phyloP scores from a whole-genome alignment of 1,139 yeast species.

The Taphrina flavorubra region DNA sequence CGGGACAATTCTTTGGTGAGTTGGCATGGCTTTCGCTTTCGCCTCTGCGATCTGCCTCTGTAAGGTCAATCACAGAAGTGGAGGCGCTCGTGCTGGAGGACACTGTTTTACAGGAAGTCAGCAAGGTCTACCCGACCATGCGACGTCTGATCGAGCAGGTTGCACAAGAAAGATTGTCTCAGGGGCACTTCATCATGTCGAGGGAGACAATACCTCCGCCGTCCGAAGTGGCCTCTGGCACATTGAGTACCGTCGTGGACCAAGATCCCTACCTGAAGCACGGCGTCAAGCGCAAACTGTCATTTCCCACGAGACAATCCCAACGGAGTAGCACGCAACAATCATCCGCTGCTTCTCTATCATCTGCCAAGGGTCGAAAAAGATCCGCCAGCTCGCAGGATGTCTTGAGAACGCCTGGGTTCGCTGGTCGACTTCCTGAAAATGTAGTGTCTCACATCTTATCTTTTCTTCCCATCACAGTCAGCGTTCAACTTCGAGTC shows the following conservation, averaged over 20 bases:
- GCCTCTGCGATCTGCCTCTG: slow-evolving; percentile 63
- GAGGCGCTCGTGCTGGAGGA: slow-evolving; percentile 67
- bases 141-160: slow-evolving; percentile 66
- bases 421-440: slow-evolving; percentile 43
- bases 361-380: slow-evolving; percentile 12
- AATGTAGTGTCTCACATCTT: slow-evolving; percentile 42
- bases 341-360: slow-evolving; percentile 13
- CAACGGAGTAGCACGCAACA: slow-evolving; percentile 19
- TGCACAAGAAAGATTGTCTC: slow-evolving; percentile 64
- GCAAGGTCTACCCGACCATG: slow-evolving; percentile 64
- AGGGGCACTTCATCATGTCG: slow-evolving; percentile 29
- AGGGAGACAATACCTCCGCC: slow-evolving; percentile 22
- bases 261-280: slow-evolving; percentile 25
- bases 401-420: neutral
- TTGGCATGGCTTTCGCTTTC: slow-evolving; percentile 68
- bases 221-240: slow-evolving; percentile 19
- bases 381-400: slow-evolving; percentile 12
- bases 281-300: slow-evolving; percentile 20
- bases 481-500: slow-evolving; percentile 43
- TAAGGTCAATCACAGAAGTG: slow-evolving; percentile 64
- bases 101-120: slow-evolving; percentile 59
- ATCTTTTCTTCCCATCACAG: slow-evolving; percentile 38
- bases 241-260: slow-evolving; percentile 12
- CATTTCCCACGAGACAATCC: slow-evolving; percentile 14
- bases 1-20: slow-evolving; percentile 77